Percentiles rank a stretch among this genome's conserved stretches.
phyloP scores from a whole-genome alignment of 768 basidiomycete genomes.

The Kwoniella dendrophila region DNA sequence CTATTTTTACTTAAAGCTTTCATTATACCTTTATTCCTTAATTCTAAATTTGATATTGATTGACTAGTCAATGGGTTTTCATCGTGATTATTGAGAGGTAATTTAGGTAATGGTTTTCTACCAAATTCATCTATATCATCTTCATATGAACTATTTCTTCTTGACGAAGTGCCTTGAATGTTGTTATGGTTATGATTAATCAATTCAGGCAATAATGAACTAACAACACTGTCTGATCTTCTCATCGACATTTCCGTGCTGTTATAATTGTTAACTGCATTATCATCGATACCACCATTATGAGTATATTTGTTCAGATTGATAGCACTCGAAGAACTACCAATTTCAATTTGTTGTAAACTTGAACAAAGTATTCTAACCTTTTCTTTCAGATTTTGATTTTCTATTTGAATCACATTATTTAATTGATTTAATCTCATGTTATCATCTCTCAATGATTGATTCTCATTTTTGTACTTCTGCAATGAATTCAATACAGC shows the following conservation, averaged over 20 bases:
- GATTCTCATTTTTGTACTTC: conserved; percentile 12
- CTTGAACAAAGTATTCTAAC: conserved; percentile 7
- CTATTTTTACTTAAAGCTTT: conserved; percentile 1
- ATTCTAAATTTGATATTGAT: neutral
- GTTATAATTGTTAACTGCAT: too few species aligned
- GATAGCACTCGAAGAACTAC: neutral
- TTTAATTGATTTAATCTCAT: conserved; percentile 5
- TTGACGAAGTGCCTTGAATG: too few species aligned
- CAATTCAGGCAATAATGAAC: conserved; percentile 17
- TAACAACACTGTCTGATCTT: conserved; percentile 4
- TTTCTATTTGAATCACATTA: conserved; percentile 12
- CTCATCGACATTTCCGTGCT: neutral
- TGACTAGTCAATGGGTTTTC: neutral
- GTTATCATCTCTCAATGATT: conserved; percentile 22
- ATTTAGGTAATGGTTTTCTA: neutral
- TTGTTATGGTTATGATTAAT: neutral
- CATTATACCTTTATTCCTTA: conserved; percentile 2
- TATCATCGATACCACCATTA: too few species aligned
- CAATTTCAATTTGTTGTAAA: neutral
- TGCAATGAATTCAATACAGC: conserved; percentile 23
- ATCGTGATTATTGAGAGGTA: too few species aligned
- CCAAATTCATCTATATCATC: conserved; percentile 9
- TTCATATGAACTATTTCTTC: too few species aligned
- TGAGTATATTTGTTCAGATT: neutral
- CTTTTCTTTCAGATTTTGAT: conserved; percentile 13